Evolutionary conservation across 176 grass and related monocot genomes (phyloP), one percentile per base, ranked within the genome.

Genomic region (Ananas comosus): DNA sequence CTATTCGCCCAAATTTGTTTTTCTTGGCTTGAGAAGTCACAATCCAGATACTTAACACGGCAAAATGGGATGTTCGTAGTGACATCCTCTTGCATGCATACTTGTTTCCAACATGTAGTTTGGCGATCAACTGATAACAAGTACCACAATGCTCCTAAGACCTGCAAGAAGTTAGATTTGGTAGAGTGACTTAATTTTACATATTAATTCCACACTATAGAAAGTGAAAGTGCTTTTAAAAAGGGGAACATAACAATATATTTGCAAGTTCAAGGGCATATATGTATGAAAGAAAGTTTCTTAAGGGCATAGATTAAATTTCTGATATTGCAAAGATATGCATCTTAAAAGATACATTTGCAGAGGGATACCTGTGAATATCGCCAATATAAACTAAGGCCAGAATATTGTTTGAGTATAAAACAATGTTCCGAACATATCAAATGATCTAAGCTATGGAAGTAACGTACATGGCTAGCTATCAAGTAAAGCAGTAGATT

Each of bases 401-500:
- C 33, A 42, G 33, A 42, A 42, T 33, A 33, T 42, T 42, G 33
- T 42, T 42, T 1, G 5, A 42, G 33, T 42, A 42, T 42, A 42
- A 7, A 42, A 42, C 33, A 42, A 42, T 42, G 33, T 42, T 42
- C 33, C 8, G 4, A 59, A 70, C 16, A 67, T 57, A 74, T 2
- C 1, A 54, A 66, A 80, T 12, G 3, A 56, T 50, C 24, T 73
- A 64, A 50, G 10, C 21, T 51, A 73, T 28, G 50, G 0, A 25
- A 22, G 59, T 77, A 77, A 19, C 82, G 14, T 90, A 93, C 94
- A 88, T 99, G 94, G 77, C 94, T 99, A 19, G 94, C 94, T 76
- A 99, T 99, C 84, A 99, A 79, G 67, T 99, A 99, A 52, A 99
- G 94, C 25, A 92, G 54, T 25, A 99, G 72, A 79, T 99, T 99